Percentiles rank a stretch among this genome's conserved stretches.
Evolutionary conservation across 2,329 filamentous ascomycete species (phyloP).

Genomic region (Berkeleyomyces basicola): DNA sequence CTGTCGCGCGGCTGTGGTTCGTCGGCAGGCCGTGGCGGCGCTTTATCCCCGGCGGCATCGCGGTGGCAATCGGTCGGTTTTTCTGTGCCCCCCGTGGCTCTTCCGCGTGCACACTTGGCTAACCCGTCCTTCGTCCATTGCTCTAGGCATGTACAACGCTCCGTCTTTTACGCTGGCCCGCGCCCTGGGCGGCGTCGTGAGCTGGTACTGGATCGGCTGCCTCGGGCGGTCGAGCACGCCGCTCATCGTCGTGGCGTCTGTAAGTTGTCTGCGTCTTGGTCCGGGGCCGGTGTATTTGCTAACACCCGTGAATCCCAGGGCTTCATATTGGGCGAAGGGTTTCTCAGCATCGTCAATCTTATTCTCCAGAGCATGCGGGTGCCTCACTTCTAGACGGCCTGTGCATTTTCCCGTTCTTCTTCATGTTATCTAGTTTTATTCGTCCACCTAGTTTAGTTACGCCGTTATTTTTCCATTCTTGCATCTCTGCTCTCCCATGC

Average conservation of each 20-base stretch:
- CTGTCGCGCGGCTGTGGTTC: slow-evolving; percentile 48
- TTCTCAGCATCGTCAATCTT: slow-evolving; percentile 82
- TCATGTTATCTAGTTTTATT: background rate
- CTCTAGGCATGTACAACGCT: slow-evolving; percentile 82
- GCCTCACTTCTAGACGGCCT: slow-evolving; percentile 43
- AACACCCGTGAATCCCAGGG: slow-evolving; percentile 31
- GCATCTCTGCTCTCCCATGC: background rate
- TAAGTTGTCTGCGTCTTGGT: slow-evolving; percentile 22
- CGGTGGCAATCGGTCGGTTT: slow-evolving; percentile 65
- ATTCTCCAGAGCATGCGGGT: slow-evolving; percentile 60
- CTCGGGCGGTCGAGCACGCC: slow-evolving; percentile 46
- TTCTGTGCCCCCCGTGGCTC: background rate
- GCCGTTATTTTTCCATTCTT: background rate
- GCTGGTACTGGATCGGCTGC: slow-evolving; percentile 58
- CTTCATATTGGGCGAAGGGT: slow-evolving; percentile 80
- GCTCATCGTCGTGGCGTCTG: slow-evolving; percentile 71
- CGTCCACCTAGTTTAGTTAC: background rate
- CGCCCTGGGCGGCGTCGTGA: slow-evolving; percentile 57
- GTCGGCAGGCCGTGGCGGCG: slow-evolving; percentile 47
- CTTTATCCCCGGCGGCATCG: slow-evolving; percentile 80
- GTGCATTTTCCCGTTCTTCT: background rate
- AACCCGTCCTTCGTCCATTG: background rate
- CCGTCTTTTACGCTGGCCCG: slow-evolving; percentile 88
- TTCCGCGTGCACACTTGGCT: background rate
- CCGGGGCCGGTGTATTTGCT: background rate